A percentile compares a stretch with the other conserved stretches of the same genome.
Conservation (phyloP, 2,329 filamentous ascomycete genomes). For the Acrodontium crateriforme region DNA sequence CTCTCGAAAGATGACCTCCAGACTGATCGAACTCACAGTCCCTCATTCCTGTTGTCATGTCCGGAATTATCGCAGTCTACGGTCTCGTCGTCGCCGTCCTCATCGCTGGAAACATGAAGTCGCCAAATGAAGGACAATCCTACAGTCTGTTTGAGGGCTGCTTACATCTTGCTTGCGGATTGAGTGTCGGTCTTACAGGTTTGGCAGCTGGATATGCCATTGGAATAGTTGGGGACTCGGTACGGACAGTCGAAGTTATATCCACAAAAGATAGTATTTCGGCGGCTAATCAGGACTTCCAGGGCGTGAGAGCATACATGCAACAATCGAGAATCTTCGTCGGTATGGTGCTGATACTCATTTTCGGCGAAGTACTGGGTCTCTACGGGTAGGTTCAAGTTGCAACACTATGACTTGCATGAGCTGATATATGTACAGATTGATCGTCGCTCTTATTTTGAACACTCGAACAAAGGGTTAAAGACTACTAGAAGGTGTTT, state of each 20-base stretch:
- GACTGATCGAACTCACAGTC: conserved; percentile 45
- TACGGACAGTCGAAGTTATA: conserved; percentile 24
- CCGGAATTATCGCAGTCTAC: conserved; percentile 97
- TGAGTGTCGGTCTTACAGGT: conserved; percentile 84
- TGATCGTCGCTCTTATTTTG: conserved; percentile 86
- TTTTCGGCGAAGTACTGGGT: conserved; percentile 95
- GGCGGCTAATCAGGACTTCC: conserved; percentile 2
- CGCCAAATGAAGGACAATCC: conserved; percentile 46
- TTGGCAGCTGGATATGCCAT: conserved; percentile 93
- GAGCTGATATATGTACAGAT: conserved; percentile 35
- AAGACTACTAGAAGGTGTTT: no score
- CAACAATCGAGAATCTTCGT: conserved; percentile 91
- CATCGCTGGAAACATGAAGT: conserved; percentile 77
- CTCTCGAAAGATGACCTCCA: no score
- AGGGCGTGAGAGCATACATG: conserved; percentile 88
- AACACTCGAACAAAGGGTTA: conserved; percentile 46
- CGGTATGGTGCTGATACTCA: conserved; percentile 95
- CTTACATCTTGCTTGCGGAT: conserved; percentile 81
- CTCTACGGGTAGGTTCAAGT: conserved; percentile 66
- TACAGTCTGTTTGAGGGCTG: conserved; percentile 88
- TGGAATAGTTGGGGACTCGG: conserved; percentile 85
- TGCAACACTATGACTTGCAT: not conserved
- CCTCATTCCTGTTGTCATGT: conserved; percentile 87
- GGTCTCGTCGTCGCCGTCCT: conserved; percentile 92
- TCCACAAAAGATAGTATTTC: not conserved